Base-by-base conservation (phyloP, 1,284 basidiomycete genomes). In the Puccinia horiana region DNA sequence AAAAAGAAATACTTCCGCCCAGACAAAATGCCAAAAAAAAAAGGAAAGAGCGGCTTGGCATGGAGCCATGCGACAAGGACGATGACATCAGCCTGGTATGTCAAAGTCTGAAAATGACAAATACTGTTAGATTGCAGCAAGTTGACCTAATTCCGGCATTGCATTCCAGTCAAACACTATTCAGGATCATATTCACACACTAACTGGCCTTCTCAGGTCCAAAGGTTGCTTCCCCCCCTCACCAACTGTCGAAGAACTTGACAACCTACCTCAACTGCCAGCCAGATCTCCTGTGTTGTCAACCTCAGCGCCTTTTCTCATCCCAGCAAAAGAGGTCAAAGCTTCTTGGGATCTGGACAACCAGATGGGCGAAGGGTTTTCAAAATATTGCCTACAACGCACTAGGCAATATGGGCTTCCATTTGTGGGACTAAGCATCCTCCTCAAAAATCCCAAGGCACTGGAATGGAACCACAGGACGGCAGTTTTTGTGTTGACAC, bases 401-500 rank as follows among this genome's bases (percentile, higher is more conserved):
- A n/a, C 37, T 14, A 75, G n/a, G 29, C 73, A 75, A 75, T 75
- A 75, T 16, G 73, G 73, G 8, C 47, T 75, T 40, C 73, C 73
- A 4, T 75, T 56, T 23, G 47, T 74, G 29, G 72, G 52, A 56
- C 16, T 75, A 16, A 75, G 73, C 32, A 56, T 42, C n/a, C 11
- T 23, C 3, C 73, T 12, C 16, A n/a, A 75, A 29, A 42, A 75
- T 58, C 73, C 73, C 32, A 54, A 56, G 26, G 73, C 73, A 8
- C 11, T n/a, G 40, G 73, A 75, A 52, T 75, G 73, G 73, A 75
- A 75, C 32, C 49, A 49, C 18, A 54, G 73, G 29, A 75, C 73
- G 11, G 35, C n/a, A 6, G 73, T 20, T n/a, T 47, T n/a, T 37
- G 26, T 20, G 40, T 3, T 26, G 73, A 75, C 32, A 75, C 52